Conservation (phyloP, 805 yeast species). For the Kluyveromyces siamensis region DNA sequence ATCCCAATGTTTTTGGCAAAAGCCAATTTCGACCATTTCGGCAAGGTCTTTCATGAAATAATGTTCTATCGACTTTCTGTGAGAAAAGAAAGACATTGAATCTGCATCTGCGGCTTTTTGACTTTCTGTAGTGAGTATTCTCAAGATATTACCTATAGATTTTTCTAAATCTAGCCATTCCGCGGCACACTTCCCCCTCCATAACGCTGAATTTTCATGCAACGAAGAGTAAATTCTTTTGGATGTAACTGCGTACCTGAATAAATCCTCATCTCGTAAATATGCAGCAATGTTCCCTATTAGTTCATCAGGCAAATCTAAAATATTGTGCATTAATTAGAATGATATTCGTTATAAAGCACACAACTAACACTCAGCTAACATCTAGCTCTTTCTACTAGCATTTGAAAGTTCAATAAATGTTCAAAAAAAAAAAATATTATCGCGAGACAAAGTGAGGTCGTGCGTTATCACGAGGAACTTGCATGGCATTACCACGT, state of each 20-base stretch:
- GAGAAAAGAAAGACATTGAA: not conserved
- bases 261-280: not conserved
- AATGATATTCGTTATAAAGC: too few species aligned
- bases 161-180: not conserved
- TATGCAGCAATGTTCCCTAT: not conserved
- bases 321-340: not conserved
- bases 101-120: not conserved
- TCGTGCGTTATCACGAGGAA: too few species aligned
- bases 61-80: not conserved
- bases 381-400: too few species aligned
- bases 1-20: not conserved
- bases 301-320: slow-evolving; percentile 1
- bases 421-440: too few species aligned
- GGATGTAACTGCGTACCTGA: not conserved
- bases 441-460: too few species aligned
- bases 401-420: too few species aligned
- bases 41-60: not conserved
- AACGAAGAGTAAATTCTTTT: not conserved
- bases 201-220: not conserved
- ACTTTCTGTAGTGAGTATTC: not conserved
- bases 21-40: not conserved
- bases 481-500: too few species aligned
- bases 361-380: too few species aligned
- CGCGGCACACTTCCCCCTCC: not conserved
- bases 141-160: not conserved